A percentile compares a stretch with the other conserved stretches of the same genome.
Evolutionary conservation across 768 basidiomycete species (phyloP).

Genomic region (Trametopsis cervina): DNA sequence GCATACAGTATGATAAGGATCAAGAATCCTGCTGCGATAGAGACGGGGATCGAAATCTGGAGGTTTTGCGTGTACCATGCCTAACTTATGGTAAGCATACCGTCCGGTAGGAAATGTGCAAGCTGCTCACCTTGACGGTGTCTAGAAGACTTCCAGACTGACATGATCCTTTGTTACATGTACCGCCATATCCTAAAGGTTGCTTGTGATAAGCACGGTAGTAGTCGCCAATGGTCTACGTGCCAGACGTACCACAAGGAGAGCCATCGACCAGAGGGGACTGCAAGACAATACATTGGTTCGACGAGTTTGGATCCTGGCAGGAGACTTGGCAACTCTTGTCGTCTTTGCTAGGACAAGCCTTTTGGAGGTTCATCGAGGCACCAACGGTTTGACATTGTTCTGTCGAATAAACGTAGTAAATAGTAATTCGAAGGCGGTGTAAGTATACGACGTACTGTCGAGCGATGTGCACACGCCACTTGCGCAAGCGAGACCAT

Average conservation of each 20-base stretch:
- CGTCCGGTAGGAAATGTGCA: constrained; percentile 5
- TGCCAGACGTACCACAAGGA: constrained; percentile 59
- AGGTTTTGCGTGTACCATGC: constrained; percentile 74
- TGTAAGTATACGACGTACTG: constrained; percentile 31
- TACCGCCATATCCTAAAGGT: constrained; percentile 60
- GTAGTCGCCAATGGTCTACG: too few relatives aligned
- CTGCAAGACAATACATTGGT: constrained; percentile 64
- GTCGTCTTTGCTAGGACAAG: constrained; percentile 60
- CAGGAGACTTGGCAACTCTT: constrained; percentile 75
- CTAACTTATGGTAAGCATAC: constrained; percentile 26
- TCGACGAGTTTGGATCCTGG: constrained; percentile 53
- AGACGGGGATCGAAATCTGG: constrained; percentile 74
- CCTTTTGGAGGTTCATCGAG: constrained; percentile 59
- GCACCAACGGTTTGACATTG: constrained; percentile 75
- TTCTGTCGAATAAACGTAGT: constrained; percentile 29
- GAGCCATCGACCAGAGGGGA: constrained; percentile 74
- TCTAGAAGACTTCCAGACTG: constrained; percentile 49
- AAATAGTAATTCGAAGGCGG: constrained; percentile 1
- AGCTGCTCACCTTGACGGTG: constrained; percentile 46
- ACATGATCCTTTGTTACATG: constrained; percentile 58
- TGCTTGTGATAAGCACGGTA: constrained; percentile 10
- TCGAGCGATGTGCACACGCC: constrained; percentile 73
- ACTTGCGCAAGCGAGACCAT: constrained; percentile 64
- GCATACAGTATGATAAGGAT: constrained; percentile 50
- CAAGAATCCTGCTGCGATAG: constrained; percentile 61